A percentile compares a stretch with the other conserved stretches of the same genome.
phyloP scores from a whole-genome alignment of 495 filamentous ascomycete genomes.

The Aspergillus kassunensis region DNA sequence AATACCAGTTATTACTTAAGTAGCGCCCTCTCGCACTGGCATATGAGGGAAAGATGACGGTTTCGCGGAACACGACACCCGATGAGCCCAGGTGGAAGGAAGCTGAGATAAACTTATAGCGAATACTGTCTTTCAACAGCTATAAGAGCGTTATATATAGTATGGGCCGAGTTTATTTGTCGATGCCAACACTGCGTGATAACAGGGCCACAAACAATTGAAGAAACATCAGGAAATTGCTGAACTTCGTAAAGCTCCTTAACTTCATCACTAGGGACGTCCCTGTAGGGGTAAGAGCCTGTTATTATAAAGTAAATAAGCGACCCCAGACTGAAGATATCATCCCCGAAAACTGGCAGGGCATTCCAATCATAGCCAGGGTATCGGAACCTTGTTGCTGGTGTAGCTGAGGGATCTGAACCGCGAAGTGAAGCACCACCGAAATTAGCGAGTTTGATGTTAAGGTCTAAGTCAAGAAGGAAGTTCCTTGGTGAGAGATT shows the following conservation, averaged over 20 bases:
- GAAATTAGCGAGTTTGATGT: background rate
- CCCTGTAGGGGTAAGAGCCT: background rate
- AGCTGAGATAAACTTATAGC: too few species aligned
- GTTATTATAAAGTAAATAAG: conserved; percentile 1
- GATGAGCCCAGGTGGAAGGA: too few species aligned
- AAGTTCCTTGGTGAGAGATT: conserved; percentile 6
- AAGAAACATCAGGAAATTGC: background rate
- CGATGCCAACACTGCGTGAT: background rate
- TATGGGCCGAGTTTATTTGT: background rate
- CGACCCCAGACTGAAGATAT: background rate
- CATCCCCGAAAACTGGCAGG: background rate
- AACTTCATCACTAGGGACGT: background rate
- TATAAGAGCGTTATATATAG: background rate
- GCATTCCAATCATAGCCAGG: background rate
- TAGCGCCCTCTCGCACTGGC: too few species aligned
- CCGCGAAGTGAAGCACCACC: background rate
- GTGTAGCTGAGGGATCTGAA: background rate
- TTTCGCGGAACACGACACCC: too few species aligned
- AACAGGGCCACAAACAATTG: background rate
- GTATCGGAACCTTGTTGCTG: background rate
- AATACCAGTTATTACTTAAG: too few species aligned
- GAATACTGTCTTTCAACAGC: background rate
- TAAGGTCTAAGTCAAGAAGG: background rate
- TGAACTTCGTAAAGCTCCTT: background rate
- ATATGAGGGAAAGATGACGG: too few species aligned